Percentiles rank a stretch among this genome's conserved stretches.
phyloP scores from a whole-genome alignment of 106 monocot species.

The Allium cepa region DNA sequence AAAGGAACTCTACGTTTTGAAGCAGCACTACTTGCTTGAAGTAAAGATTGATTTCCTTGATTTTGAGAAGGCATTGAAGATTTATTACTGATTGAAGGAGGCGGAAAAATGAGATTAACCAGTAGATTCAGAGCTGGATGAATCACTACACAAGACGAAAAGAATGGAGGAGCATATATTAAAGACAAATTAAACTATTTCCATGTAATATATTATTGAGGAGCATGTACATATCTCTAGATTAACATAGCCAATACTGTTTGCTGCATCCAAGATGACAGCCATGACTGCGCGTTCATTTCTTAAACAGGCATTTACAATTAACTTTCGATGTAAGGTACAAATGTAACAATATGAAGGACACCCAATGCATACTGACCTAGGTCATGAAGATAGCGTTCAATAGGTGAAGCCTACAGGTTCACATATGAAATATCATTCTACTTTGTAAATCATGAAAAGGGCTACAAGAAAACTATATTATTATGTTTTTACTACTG shows the following conservation, averaged over 20 bases:
- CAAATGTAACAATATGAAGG: constrained; percentile 85
- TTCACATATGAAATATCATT: constrained; percentile 2
- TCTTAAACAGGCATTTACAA: constrained; percentile 75
- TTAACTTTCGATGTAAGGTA: constrained; percentile 65
- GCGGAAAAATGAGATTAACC: too few species aligned
- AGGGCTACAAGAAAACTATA: not conserved
- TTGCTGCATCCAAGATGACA: constrained; percentile 79
- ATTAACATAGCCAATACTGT: constrained; percentile 64
- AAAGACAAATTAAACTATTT: not conserved
- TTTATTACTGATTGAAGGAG: too few species aligned
- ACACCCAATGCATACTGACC: constrained; percentile 91
- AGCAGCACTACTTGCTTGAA: too few species aligned
- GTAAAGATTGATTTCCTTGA: too few species aligned
- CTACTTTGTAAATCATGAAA: not conserved
- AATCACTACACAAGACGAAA: constrained; percentile 50
- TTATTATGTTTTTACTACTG: not conserved
- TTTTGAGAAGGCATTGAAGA: too few species aligned
- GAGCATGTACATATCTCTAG: constrained; percentile 48
- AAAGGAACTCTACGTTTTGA: constrained; percentile 88
- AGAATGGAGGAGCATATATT: not conserved
- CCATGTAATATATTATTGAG: not conserved
- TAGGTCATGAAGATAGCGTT: constrained; percentile 92
- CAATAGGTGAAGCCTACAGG: constrained; percentile 68
- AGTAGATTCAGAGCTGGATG: constrained; percentile 71
- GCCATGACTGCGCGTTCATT: constrained; percentile 93